A percentile compares a stretch with the other conserved stretches of the same genome.
phyloP scores from a whole-genome alignment of 202 grass and related monocot species.

The Zizania palustris region DNA sequence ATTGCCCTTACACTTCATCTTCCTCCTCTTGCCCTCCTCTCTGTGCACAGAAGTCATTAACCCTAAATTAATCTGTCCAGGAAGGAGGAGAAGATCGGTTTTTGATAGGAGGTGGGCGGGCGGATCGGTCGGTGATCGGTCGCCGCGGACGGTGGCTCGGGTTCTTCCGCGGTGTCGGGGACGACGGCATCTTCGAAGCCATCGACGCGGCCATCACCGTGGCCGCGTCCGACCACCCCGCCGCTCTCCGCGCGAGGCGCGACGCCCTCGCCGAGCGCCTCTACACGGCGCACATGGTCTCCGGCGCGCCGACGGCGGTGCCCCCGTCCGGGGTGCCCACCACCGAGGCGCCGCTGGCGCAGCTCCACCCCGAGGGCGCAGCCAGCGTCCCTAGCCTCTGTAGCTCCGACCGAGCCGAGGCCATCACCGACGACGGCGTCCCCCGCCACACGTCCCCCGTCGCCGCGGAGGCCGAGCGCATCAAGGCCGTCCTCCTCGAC shows the following conservation, averaged over 20 bases:
- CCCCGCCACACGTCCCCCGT: slow-evolving; percentile 48
- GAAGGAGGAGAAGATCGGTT: background rate
- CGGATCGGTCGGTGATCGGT: slow-evolving; percentile 26
- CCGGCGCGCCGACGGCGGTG: background rate
- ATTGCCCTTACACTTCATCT: too few species aligned
- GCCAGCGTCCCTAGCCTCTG: slow-evolving; percentile 62
- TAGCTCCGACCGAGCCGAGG: slow-evolving; percentile 75
- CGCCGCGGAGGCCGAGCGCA: slow-evolving; percentile 61
- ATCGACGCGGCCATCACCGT: slow-evolving; percentile 58
- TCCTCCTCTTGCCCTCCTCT: too few species aligned
- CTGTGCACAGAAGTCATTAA: too few species aligned
- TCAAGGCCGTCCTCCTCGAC: slow-evolving; percentile 73
- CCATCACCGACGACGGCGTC: slow-evolving; percentile 63
- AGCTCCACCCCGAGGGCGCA: slow-evolving; percentile 55
- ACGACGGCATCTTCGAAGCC: slow-evolving; percentile 54
- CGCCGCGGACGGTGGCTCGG: slow-evolving; percentile 41
- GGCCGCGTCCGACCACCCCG: slow-evolving; percentile 52
- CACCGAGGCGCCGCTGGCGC: slow-evolving; percentile 7
- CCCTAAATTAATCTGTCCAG: slow-evolving; percentile 31
- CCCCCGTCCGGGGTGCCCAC: background rate
- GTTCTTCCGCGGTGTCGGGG: slow-evolving; percentile 56
- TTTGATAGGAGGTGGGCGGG: background rate
- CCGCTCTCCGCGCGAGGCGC: slow-evolving; percentile 40
- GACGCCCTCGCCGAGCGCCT: slow-evolving; percentile 58
- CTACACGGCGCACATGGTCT: slow-evolving; percentile 47